phyloP scores from a whole-genome alignment of 108 stramenopile species.

The Nitzschia sp. region DNA sequence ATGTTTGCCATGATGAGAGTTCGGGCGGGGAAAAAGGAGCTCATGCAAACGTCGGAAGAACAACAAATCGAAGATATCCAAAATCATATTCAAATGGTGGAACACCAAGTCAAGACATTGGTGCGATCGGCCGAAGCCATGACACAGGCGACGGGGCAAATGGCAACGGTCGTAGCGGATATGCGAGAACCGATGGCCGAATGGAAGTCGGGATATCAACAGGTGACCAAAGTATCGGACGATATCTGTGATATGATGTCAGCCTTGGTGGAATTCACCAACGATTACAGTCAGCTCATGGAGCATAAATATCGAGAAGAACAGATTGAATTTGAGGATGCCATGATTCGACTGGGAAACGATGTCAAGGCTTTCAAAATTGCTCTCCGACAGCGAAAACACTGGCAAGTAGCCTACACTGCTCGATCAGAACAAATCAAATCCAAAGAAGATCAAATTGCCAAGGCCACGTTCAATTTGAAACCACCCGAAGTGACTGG shows the following conservation, averaged over 20 bases:
- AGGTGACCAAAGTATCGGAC: neutral
- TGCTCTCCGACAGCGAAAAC: slow-evolving; percentile 76
- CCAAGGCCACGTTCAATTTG: slow-evolving; percentile 41
- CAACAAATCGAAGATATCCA: slow-evolving; percentile 64
- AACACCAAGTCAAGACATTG: slow-evolving; percentile 69
- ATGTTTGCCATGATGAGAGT: slow-evolving; percentile 59
- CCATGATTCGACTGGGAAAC: slow-evolving; percentile 71
- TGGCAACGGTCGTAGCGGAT: slow-evolving; percentile 68
- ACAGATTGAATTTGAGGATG: slow-evolving; percentile 61
- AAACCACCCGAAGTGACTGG: slow-evolving; percentile 37
- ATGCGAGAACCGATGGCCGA: slow-evolving; percentile 83
- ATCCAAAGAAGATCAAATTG: slow-evolving; percentile 37
- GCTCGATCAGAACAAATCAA: slow-evolving; percentile 60
- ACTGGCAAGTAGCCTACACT: slow-evolving; percentile 69
- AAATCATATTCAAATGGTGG: slow-evolving; percentile 62
- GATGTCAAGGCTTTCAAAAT: slow-evolving; percentile 72
- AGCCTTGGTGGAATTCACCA: slow-evolving; percentile 46
- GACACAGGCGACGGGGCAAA: slow-evolving; percentile 65
- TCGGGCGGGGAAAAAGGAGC: slow-evolving; percentile 40
- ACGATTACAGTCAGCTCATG: slow-evolving; percentile 54
- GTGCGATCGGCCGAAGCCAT: slow-evolving; percentile 69
- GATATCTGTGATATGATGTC: slow-evolving; percentile 33
- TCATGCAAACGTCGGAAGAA: slow-evolving; percentile 66
- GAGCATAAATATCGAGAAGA: slow-evolving; percentile 81
- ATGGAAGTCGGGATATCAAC: slow-evolving; percentile 18